Conservation (phyloP, 202 grass and related monocot species). For the Cymbopogon flexuosus region DNA sequence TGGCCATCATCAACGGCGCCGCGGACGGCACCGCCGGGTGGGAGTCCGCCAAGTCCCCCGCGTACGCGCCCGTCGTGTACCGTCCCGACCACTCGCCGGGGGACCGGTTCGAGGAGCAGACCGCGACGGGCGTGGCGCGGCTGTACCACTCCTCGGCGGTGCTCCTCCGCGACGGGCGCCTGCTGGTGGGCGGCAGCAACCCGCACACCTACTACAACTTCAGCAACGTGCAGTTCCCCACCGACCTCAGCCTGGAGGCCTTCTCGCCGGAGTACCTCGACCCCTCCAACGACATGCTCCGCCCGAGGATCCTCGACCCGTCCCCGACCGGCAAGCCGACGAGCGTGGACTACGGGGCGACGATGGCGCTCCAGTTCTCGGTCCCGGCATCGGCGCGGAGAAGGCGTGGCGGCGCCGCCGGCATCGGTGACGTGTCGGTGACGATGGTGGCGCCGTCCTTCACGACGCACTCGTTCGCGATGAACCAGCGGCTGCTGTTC, state of each 20-base stretch:
- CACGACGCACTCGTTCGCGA: constrained; percentile 79
- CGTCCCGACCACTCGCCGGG: constrained; percentile 30
- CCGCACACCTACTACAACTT: constrained; percentile 80
- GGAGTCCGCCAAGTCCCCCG: constrained; percentile 46
- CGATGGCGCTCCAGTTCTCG: constrained; percentile 38
- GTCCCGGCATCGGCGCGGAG: not conserved
- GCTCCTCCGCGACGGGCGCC: constrained; percentile 65
- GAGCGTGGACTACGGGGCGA: constrained; percentile 32
- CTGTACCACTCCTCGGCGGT: constrained; percentile 76
- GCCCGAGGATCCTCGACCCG: constrained; percentile 40
- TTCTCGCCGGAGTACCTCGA: constrained; percentile 73
- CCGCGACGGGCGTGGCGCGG: constrained; percentile 36
- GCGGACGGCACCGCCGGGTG: constrained; percentile 66
- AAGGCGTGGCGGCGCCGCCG: not conserved
- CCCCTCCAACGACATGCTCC: constrained; percentile 33
- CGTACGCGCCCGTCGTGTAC: constrained; percentile 52
- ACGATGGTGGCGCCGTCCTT: constrained; percentile 70
- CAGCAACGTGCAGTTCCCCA: constrained; percentile 60
- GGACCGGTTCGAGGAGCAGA: constrained; percentile 52
- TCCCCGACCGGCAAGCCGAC: constrained; percentile 1
- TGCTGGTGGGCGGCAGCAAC: constrained; percentile 87
- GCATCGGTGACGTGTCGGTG: constrained; percentile 11
- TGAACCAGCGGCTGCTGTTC: constrained; percentile 78
- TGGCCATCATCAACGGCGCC: constrained; percentile 73
- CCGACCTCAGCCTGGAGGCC: constrained; percentile 77